Evolutionary conservation across 495 filamentous ascomycete species (phyloP), one percentile per base, ranked within the genome.

Genomic region (Cercophora newfieldiana): DNA sequence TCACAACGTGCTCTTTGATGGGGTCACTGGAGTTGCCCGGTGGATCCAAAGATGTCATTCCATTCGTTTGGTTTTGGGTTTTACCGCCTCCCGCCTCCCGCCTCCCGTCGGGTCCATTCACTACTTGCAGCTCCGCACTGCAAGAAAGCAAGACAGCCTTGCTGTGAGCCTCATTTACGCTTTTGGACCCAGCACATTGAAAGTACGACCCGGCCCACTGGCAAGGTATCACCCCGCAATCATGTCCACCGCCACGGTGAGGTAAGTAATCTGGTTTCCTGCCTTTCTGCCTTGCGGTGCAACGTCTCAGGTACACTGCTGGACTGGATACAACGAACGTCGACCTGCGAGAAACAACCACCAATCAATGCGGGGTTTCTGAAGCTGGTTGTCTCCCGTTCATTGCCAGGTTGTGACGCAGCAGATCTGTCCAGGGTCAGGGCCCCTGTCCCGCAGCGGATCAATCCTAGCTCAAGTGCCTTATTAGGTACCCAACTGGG

Each of bases 381-480:
- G 10, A 44, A 5, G 37, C 37, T 6, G 10, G 10, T 44, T 16
- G 37, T 16, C 37, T 44, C 37, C 12, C n/a, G n/a, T n/a, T n/a
- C n/a, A n/a, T n/a, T n/a, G n/a, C n/a, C n/a, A n/a, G n/a, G 50
- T 14, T 53, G 50, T 53, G 50, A 53, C 50, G 50, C 50, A 53
- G 50, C 50, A 8, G n/a, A 2, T 14, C 24, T 44, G 37, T 53
- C 6, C 50, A 22, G 50, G 50, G n/a, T 53, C n/a, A 7, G 37
- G 37, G 37, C 37, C 18, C 37, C 4, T 22, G 21, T 22, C 19
- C 24, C 19, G 50, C 21, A 53, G 50, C n/a, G 50, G 24, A 44
- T 44, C 12, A 44, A 44, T 2, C 37, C 37, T 44, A 14, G 37
- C 18, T 44, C 37, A 44, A n/a, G n/a, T n/a, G n/a, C n/a, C 18